Evolutionary conservation across 192 early-diverging fungal genomes (phyloP), one percentile per base, ranked within the genome.

Genomic region (Coemansia asiatica): DNA sequence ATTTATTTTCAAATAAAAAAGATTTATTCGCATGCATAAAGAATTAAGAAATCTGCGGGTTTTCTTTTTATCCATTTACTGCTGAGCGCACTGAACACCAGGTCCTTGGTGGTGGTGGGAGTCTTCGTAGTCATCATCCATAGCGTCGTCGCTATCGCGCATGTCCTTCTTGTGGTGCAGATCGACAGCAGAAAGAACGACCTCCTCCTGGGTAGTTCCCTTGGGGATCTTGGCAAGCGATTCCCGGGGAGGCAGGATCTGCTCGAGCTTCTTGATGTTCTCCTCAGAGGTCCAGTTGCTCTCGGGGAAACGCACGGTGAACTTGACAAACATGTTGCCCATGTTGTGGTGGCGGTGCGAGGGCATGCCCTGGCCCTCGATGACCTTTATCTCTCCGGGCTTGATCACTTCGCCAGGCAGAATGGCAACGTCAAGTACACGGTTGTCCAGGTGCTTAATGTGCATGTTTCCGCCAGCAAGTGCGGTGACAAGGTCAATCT

Each of bases 281-380:
- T 87, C 85, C 54, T 86, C 76, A 19, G 84, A 70, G 36, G 90
- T 84, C 90, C 91, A 96, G 87, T 95, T 91, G 56, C 85, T 51
- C 22, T 80, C 75, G 13, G 98, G 98, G 92, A 99, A 99, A 49
- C 87, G 87, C 64, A 99, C 85, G 50, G 90, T 89, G 69, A 99
- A 99, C 69, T 90, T 90, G 76, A 97, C 76, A 72, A 91, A 97
- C 25, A 99, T 79, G 82, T 94, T 94, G 55, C 98, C 98, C 63
- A 88, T 87, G 83, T 95, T 86, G 76, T 89, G 88, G 76, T 89
- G 86, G 72, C 93, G 91, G 76, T 93, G 90, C 62, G 87, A 87
- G 58, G 98, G 98, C 95, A 99, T 97, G 60, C 98, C 98, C 85
- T 99, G 94, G 68, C 86, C 85, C 60, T 78, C 81, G 53, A 98